Conservation (phyloP, 345 rosid species). For the Rhodamnia rubescens region DNA sequence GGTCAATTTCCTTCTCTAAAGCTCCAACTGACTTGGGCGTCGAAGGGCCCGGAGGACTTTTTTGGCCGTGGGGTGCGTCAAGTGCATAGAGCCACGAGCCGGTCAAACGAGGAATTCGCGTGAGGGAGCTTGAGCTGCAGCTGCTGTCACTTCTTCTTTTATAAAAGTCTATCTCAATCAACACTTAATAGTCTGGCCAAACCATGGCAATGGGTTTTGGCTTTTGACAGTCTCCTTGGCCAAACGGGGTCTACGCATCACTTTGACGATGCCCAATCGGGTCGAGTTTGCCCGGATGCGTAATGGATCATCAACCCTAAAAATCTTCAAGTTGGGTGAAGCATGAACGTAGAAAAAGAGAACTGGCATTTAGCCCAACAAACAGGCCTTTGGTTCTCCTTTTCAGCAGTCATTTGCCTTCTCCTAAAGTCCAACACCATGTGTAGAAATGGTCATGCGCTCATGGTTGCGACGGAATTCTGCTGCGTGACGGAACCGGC, state of each 20-base stretch:
- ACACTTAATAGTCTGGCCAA: not conserved
- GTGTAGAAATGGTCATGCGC: not conserved
- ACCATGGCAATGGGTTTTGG: not conserved
- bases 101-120: not conserved
- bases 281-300: not conserved
- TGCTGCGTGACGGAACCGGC: not conserved
- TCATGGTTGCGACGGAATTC: not conserved
- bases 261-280: not conserved
- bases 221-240: not conserved
- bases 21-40: not conserved
- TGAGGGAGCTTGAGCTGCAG: not conserved
- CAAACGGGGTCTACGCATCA: not conserved
- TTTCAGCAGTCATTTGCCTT: no score
- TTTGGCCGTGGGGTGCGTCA: not conserved
- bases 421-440: no score
- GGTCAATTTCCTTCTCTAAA: not conserved
- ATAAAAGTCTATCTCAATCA: not conserved
- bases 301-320: not conserved
- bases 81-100: not conserved
- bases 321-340: not conserved
- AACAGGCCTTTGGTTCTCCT: no score
- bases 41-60: not conserved
- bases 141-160: not conserved
- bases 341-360: not conserved
- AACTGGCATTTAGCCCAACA: not conserved